phyloP scores from a whole-genome alignment of 805 yeast species.

The Candida railenensis region DNA sequence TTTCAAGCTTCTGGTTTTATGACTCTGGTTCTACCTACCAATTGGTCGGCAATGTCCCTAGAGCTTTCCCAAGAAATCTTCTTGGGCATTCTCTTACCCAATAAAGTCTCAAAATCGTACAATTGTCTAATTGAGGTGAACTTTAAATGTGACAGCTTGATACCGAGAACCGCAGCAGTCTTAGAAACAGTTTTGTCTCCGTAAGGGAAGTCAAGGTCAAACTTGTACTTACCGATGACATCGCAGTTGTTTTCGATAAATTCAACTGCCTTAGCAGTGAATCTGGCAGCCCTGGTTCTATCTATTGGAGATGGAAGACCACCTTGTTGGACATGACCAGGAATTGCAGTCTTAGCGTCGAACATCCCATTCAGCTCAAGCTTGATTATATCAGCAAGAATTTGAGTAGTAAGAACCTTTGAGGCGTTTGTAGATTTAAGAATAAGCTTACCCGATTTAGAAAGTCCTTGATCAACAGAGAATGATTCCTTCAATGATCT shows the following conservation, averaged over 20 bases:
- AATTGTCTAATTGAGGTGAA: constrained; percentile 73
- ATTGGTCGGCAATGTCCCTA: constrained; percentile 77
- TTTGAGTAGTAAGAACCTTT: constrained; percentile 73
- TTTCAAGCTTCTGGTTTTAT: background rate
- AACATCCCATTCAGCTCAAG: constrained; percentile 75
- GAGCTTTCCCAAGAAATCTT: constrained; percentile 76
- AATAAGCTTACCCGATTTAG: constrained; percentile 81
- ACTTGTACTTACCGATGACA: constrained; percentile 19
- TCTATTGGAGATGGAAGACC: constrained; percentile 94
- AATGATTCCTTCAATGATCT: constrained; percentile 66
- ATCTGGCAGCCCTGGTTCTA: constrained; percentile 83
- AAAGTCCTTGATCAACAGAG: constrained; percentile 71
- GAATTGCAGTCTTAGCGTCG: constrained; percentile 92
- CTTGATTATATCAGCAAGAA: constrained; percentile 79
- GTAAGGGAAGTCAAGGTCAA: constrained; percentile 29
- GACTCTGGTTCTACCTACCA: constrained; percentile 63
- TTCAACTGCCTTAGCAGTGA: constrained; percentile 85
- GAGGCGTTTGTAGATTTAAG: constrained; percentile 85
- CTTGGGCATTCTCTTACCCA: constrained; percentile 83
- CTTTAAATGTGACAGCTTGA: constrained; percentile 70
- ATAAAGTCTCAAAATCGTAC: constrained; percentile 85
- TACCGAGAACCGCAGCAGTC: constrained; percentile 83
- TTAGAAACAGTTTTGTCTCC: constrained; percentile 31
- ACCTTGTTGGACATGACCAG: constrained; percentile 99
- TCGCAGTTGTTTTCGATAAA: constrained; percentile 64